Evolutionary conservation across 177 flowering plant genomes (phyloP), one percentile per base, ranked within the genome.

Genomic region (Vitis hybrid): DNA sequence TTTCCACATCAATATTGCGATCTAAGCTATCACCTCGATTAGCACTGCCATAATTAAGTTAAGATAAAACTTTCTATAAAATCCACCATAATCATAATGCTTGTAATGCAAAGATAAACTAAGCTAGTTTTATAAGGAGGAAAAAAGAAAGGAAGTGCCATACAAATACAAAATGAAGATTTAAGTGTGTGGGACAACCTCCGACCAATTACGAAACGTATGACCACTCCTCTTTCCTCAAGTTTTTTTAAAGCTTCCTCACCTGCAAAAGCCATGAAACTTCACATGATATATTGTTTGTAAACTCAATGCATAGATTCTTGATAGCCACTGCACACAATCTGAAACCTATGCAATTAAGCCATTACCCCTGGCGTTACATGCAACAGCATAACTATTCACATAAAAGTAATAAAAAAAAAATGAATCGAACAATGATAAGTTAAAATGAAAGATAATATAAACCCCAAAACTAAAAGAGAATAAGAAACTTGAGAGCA

Each of bases 1-100:
- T 91, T 81, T 96, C 99, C 67, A 84, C 93, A 72, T 92, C 88
- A 60, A 96, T 91, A 68, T 77, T 84, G 70, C 97, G 97, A 77
- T 96, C 99, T 79, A 96, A 90, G 89, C 97, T 96, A 82, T 96
- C 99, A 66, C 99, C 99, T 65, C 94, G 89, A 74, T 96, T 96
- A 60, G 99, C 80, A 86, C 99, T 96, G 93, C 72, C 75, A 81
- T 54, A 57, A 74, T 46, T 24, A 62, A 75, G 75, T n/a, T 15
- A 35, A 67, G 18, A 18, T 73, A 78, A 60, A 67, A 62, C 71
- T 46, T 71, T 50, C 48, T 49, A 35, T 49, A 46, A 48, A 27
- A 40, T 7, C 35, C 12, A 46, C 11, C n/a, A 60, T 57, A 51
- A 62, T 7, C 21, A 49, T 49, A 57, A 32, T 19, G 10, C 19